These are phyloP conservation scores for Nakazawaea molendinolei DNA, from an alignment of 805 yeast genomes.

Conservation along the genomic window DNA sequence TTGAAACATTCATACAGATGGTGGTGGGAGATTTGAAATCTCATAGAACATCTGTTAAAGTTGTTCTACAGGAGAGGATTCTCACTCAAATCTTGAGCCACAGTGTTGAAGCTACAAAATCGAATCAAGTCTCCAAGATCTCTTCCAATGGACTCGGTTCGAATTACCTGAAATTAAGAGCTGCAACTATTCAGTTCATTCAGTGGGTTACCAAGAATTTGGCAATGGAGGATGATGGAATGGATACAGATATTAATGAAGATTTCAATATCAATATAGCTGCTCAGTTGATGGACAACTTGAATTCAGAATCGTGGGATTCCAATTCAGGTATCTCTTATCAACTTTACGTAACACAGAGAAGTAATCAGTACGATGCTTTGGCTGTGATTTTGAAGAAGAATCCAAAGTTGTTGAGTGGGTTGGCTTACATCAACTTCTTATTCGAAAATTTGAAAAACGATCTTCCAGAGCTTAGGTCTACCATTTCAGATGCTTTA, in stretches of 20 bases:
- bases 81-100: conserved; percentile 45
- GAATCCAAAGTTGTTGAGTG: conserved; percentile 33
- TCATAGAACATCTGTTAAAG: conserved; percentile 45
- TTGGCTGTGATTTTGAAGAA: conserved; percentile 56
- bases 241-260: conserved; percentile 14
- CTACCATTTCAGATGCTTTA: conserved; percentile 67
- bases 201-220: conserved; percentile 42
- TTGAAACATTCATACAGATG: conserved; percentile 37
- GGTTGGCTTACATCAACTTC: conserved; percentile 52
- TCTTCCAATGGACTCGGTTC: conserved; percentile 57
- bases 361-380: conserved; percentile 71
- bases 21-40: conserved; percentile 41
- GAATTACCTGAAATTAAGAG: conserved; percentile 43
- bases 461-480: conserved; percentile 55
- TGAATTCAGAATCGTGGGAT: conserved; percentile 32
- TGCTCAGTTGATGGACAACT: conserved; percentile 41
- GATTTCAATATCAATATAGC: conserved; percentile 40
- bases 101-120: conserved; percentile 44
- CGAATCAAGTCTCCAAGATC: conserved; percentile 36
- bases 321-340: conserved; percentile 25
- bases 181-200: conserved; percentile 54
- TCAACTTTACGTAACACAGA: conserved; percentile 31
- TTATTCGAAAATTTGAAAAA: conserved; percentile 62
- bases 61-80: conserved; percentile 50
- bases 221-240: conserved; percentile 12